Evolutionary conservation across 306 rosid species (phyloP), one percentile per base, ranked within the genome.

Genomic region (Rubus idaeus): DNA sequence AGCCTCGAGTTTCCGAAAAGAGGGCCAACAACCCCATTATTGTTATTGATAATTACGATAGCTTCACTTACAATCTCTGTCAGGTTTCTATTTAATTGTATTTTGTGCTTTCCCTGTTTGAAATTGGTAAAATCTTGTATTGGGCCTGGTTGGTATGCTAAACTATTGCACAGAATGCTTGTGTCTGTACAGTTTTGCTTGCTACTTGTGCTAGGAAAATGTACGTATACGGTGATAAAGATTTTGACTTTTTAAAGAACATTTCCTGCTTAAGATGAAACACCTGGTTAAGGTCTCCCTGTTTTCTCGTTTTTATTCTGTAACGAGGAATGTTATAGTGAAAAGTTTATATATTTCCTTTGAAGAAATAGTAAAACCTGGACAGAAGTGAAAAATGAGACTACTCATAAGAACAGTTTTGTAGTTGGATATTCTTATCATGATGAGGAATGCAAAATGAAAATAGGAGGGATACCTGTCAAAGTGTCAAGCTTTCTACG

Each of bases 41-140:
- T 65, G 89, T 86, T 44, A 88, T 88, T 16, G 91, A 88, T 86
- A 88, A 88, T 53, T 88, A 86, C 58, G 91, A 88, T 70, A 91
- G 97, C 83, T 94, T 94, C 78, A 94, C 98, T 78, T 94, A 94
- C 87, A 94, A 94, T 75, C 97, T 94, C 52, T 91, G 97, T 71
- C 98, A 94, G 97, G 98, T 94, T 80, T 30, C 20, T 53, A 66
- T 10, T 68, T 56, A 16, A 23, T 23, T 23, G 26, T 23, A 23
- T 23, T 23, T 30, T 40, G 70, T 9, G 39, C 0, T 46, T 10
- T 11, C 10, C 4, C 6, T 35, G 6, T 35, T 42, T 65, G 9
- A 23, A 23, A 23, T 23, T 23, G 26, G 1, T 23, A 23, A 23
- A 23, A 23, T 23, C 26, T 23, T 23, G 1, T 23, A 23, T 23